Evolutionary conservation across 164 flowering plant genomes (phyloP).

Genomic region (Malania oleifera): DNA sequence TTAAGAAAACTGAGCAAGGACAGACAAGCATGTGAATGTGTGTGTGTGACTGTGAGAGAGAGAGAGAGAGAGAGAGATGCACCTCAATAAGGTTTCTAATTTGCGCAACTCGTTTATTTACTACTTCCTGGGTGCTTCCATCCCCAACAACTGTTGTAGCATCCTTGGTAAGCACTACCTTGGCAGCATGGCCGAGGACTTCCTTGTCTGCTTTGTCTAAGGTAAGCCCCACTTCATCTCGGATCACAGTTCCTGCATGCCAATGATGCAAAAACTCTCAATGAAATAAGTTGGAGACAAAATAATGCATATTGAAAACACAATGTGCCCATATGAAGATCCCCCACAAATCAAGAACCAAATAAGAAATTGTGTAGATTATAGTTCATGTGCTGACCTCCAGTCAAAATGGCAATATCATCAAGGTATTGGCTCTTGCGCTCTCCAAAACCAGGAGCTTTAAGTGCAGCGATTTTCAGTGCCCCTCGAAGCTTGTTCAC

Average conservation of each 20-base stretch:
- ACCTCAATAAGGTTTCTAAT: constrained; percentile 87
- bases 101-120: constrained; percentile 78
- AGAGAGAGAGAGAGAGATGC: constrained; percentile 4
- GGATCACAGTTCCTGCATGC: constrained; percentile 75
- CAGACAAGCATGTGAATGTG: neutral
- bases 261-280: no score
- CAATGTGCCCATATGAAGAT: no score
- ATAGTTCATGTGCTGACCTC: constrained; percentile 39
- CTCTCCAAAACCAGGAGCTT: constrained; percentile 99
- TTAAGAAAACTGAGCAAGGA: neutral
- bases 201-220: constrained; percentile 84
- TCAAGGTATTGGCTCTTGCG: constrained; percentile 95
- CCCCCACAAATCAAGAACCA: neutral
- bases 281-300: no score
- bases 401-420: constrained; percentile 91
- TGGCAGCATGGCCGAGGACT: constrained; percentile 88
- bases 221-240: constrained; percentile 92
- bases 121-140: constrained; percentile 96
- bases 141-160: constrained; percentile 90
- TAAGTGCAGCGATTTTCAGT: constrained; percentile 90
- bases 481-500: constrained; percentile 94
- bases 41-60: neutral
- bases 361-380: neutral
- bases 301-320: neutral
- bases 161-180: constrained; percentile 95